A percentile compares a stretch with the other conserved stretches of the same genome.
These are phyloP conservation scores for Whalleya microplaca DNA, from an alignment of 2,329 filamentous ascomycete species.

Conservation along the genomic window DNA sequence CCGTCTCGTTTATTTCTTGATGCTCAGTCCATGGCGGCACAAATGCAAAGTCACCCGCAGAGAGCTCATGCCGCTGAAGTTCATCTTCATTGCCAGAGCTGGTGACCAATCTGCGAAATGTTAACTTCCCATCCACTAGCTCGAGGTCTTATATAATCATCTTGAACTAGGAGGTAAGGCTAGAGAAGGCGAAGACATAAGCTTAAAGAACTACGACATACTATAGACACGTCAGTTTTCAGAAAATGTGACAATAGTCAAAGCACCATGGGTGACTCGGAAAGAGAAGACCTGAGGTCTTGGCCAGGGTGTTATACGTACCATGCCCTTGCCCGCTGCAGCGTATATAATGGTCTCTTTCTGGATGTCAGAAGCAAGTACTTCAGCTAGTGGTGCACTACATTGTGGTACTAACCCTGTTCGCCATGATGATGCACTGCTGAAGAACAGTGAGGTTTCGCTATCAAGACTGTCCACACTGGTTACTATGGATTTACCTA, in stretches of 20 bases:
- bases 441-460: constrained; percentile 63
- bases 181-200: neutral
- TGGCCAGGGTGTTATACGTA: constrained; percentile 10
- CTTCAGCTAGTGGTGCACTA: neutral
- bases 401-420: constrained; percentile 54
- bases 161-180: neutral
- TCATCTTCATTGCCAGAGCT: constrained; percentile 56
- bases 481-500: constrained; percentile 28
- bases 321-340: constrained; percentile 60
- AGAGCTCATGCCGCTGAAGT: constrained; percentile 58
- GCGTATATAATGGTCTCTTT: constrained; percentile 71
- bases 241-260: neutral
- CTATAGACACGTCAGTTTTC: constrained; percentile 16
- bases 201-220: constrained; percentile 10
- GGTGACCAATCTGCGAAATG: constrained; percentile 51
- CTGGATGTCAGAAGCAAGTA: constrained; percentile 11
- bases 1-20: constrained; percentile 68
- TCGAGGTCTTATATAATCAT: neutral
- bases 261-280: neutral
- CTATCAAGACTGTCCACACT: constrained; percentile 57
- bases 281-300: neutral
- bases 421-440: constrained; percentile 71
- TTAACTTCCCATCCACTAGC: constrained; percentile 13
- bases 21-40: constrained; percentile 73
- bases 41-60: constrained; percentile 69